These are phyloP conservation scores for Tilletia horrida DNA, from an alignment of 1,284 basidiomycete species.

Conservation along the genomic window DNA sequence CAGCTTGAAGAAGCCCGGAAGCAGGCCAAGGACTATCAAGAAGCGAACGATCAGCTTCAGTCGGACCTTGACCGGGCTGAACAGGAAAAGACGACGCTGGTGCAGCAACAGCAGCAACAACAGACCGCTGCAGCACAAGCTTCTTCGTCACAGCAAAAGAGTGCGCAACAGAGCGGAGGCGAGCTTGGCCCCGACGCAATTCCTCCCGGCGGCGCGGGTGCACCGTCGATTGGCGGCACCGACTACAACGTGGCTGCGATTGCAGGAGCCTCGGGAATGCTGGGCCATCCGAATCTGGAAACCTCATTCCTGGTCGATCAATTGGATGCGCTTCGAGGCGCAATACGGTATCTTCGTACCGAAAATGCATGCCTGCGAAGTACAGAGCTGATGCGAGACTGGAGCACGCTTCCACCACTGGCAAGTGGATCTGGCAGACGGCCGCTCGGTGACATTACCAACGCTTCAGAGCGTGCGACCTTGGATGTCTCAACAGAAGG, in stretches of 20 bases:
- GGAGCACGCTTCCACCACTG: neutral
- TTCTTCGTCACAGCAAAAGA: constrained; percentile 19
- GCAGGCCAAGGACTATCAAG: constrained; percentile 82
- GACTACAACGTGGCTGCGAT: neutral
- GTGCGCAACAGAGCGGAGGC: neutral
- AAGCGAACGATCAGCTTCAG: constrained; percentile 87
- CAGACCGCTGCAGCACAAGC: constrained; percentile 10
- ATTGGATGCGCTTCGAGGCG: constrained; percentile 84
- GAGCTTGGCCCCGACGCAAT: neutral
- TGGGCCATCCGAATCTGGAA: constrained; percentile 30
- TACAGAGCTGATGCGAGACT: constrained; percentile 76
- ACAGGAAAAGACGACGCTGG: constrained; percentile 79
- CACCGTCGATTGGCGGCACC: neutral
- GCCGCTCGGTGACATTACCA: neutral
- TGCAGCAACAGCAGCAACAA: constrained; percentile 58
- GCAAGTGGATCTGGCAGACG: neutral
- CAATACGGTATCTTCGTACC: constrained; percentile 78
- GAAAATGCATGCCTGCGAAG: constrained; percentile 91
- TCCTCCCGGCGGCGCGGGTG: neutral
- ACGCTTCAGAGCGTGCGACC: neutral
- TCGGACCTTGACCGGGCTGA: constrained; percentile 80
- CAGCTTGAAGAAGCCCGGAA: constrained; percentile 76
- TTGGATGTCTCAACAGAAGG: neutral
- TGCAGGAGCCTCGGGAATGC: constrained; percentile 4
- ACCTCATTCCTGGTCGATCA: constrained; percentile 56